Conservation (phyloP, 2,329 filamentous ascomycete genomes). For the Pestalotiopsis sp. region DNA sequence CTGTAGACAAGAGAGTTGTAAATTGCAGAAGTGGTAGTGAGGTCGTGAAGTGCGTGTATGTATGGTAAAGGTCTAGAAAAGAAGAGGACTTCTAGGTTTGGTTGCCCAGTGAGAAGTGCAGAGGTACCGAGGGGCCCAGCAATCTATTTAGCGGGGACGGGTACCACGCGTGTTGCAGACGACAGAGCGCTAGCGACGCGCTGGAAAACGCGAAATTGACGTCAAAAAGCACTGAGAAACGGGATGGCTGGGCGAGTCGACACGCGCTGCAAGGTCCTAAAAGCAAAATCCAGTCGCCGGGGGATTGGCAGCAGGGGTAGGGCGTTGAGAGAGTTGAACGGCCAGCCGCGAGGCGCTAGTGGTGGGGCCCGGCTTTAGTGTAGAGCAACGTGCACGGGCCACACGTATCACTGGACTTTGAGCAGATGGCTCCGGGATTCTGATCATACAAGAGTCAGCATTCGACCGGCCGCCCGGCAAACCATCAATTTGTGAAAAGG, state of each 20-base stretch:
- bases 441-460: slow-evolving; percentile 13
- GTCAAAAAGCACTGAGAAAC: slow-evolving; percentile 10
- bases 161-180: slow-evolving; percentile 12
- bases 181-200: slow-evolving; percentile 3
- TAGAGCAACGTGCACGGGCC: slow-evolving; percentile 5
- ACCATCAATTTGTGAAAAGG: slow-evolving; percentile 19
- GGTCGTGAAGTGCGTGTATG: slow-evolving; percentile 1
- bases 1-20: background rate
- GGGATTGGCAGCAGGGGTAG: slow-evolving; percentile 4
- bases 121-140: background rate
- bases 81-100: background rate
- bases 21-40: background rate
- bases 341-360: background rate
- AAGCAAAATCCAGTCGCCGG: background rate
- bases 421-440: slow-evolving; percentile 7
- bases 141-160: slow-evolving; percentile 7
- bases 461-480: slow-evolving; percentile 21
- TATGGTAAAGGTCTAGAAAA: slow-evolving; percentile 5
- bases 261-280: slow-evolving; percentile 8
- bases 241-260: slow-evolving; percentile 9
- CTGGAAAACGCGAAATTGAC: slow-evolving; percentile 13
- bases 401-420: slow-evolving; percentile 8
- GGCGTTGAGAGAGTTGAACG: background rate
- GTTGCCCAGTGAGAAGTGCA: slow-evolving; percentile 9
- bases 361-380: background rate